Percentiles rank a stretch among this genome's conserved stretches.
Evolutionary conservation across 768 basidiomycete species (phyloP).

Genomic region (Rhodotorula sphaerocarpa): DNA sequence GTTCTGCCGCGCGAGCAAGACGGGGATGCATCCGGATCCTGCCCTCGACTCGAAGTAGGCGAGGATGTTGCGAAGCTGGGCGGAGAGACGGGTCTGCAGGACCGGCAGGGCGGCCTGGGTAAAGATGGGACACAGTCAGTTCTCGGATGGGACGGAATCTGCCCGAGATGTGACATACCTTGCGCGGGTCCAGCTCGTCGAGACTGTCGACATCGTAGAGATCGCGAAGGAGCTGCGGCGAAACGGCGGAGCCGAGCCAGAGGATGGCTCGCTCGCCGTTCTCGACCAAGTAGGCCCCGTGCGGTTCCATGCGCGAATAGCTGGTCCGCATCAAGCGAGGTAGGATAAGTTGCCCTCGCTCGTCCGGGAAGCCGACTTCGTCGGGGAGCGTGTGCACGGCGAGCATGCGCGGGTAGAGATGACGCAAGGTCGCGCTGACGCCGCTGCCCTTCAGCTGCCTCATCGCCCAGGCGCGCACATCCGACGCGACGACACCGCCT

Average conservation of each 20-base stretch:
- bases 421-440: slow-evolving; percentile 61
- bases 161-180: slow-evolving; percentile 53
- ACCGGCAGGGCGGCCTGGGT: slow-evolving; percentile 60
- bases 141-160: no score
- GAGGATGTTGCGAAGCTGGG: slow-evolving; percentile 79
- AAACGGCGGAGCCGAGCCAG: slow-evolving; percentile 78
- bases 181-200: slow-evolving; percentile 57
- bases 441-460: slow-evolving; percentile 65
- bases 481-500: slow-evolving; percentile 85
- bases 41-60: slow-evolving; percentile 49
- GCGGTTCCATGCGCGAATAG: slow-evolving; percentile 75
- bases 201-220: slow-evolving; percentile 77
- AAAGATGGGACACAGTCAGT: slow-evolving; percentile 6
- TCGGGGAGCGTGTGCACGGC: slow-evolving; percentile 78
- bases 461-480: slow-evolving; percentile 78
- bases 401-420: slow-evolving; percentile 79
- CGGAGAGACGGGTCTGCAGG: slow-evolving; percentile 66
- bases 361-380: slow-evolving; percentile 60
- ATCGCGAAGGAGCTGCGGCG: slow-evolving; percentile 71
- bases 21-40: slow-evolving; percentile 42
- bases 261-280: slow-evolving; percentile 80
- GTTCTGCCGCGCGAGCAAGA: slow-evolving; percentile 79
- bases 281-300: slow-evolving; percentile 88
- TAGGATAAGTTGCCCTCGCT: slow-evolving; percentile 55
- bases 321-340: slow-evolving; percentile 74